Conservation (phyloP, 495 filamentous ascomycete genomes). For the Xylaria longipes region DNA sequence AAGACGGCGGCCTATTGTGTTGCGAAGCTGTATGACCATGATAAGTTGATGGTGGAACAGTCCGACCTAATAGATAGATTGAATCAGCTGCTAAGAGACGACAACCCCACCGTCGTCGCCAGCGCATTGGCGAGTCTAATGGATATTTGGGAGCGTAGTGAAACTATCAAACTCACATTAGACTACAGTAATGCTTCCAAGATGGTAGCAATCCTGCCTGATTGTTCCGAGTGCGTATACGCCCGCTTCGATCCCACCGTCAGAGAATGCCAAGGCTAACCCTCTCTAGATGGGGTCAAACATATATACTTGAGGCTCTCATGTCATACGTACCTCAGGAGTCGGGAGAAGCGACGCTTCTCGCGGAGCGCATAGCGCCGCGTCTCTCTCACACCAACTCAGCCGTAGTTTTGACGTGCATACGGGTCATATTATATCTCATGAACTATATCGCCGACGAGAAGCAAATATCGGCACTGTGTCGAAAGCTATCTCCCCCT, state of each 20-base stretch:
- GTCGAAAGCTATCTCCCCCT: slow-evolving; percentile 92
- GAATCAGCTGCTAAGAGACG: slow-evolving; percentile 88
- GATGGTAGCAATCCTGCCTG: slow-evolving; percentile 93
- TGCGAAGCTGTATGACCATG: slow-evolving; percentile 97
- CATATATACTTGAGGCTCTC: slow-evolving; percentile 96
- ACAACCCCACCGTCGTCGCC: slow-evolving; percentile 96
- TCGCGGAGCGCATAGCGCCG: slow-evolving; percentile 92
- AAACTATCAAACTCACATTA: slow-evolving; percentile 96
- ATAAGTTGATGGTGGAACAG: slow-evolving; percentile 84
- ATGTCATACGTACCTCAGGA: slow-evolving; percentile 99
- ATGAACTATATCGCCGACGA: slow-evolving; percentile 99
- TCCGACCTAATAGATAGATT: slow-evolving; percentile 92
- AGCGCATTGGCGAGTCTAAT: slow-evolving; percentile 90
- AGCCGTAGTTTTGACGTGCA: slow-evolving; percentile 93
- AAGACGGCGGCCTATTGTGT: slow-evolving; percentile 98
- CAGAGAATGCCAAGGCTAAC: slow-evolving; percentile 32
- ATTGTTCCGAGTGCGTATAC: slow-evolving; percentile 90
- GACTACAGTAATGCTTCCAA: slow-evolving; percentile 97
- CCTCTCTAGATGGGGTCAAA: slow-evolving; percentile 87
- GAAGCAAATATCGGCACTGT: slow-evolving; percentile 87
- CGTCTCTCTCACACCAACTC: slow-evolving; percentile 96
- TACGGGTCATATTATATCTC: slow-evolving; percentile 93
- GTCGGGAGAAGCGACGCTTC: slow-evolving; percentile 79
- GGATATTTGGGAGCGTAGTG: slow-evolving; percentile 98
- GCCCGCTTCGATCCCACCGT: not conserved